Percentiles rank a stretch among this genome's conserved stretches.
Conservation (phyloP, 2,329 filamentous ascomycete species). For the Cladosporium sp. region DNA sequence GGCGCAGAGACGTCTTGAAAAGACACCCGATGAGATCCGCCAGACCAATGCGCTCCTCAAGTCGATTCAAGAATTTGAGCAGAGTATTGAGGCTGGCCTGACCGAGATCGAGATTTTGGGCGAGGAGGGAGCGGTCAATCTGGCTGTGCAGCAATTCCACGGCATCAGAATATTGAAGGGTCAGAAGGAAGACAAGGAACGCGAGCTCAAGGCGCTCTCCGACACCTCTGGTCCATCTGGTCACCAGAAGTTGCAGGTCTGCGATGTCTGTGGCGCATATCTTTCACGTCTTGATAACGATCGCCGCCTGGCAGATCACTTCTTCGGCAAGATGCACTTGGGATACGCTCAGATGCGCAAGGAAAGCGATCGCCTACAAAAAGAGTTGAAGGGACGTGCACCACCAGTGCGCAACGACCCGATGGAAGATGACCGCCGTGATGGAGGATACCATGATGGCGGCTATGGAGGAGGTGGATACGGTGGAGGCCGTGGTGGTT, state of each 20-base stretch:
- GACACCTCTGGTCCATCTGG: slow-evolving; percentile 92
- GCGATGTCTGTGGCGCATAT: slow-evolving; percentile 97
- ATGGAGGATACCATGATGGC: slow-evolving; percentile 37
- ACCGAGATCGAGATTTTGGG: slow-evolving; percentile 84
- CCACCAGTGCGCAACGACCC: slow-evolving; percentile 59
- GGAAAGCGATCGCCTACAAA: slow-evolving; percentile 82
- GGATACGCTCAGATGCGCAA: slow-evolving; percentile 98
- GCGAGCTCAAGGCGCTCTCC: slow-evolving; percentile 84
- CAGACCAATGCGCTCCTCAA: slow-evolving; percentile 91
- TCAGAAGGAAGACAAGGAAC: slow-evolving; percentile 79
- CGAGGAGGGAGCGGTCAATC: slow-evolving; percentile 76
- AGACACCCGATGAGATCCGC: slow-evolving; percentile 95
- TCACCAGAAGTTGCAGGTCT: slow-evolving; percentile 97
- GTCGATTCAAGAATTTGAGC: slow-evolving; percentile 76
- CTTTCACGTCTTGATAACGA: slow-evolving; percentile 92
- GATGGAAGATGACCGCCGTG: slow-evolving; percentile 42
- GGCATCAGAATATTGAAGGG: slow-evolving; percentile 78
- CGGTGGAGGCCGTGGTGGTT: slow-evolving; percentile 24
- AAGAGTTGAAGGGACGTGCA: slow-evolving; percentile 76
- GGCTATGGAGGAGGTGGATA: slow-evolving; percentile 44
- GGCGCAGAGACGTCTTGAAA: slow-evolving; percentile 87
- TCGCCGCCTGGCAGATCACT: slow-evolving; percentile 89
- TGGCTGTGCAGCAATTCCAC: slow-evolving; percentile 85
- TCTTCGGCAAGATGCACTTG: slow-evolving; percentile 99
- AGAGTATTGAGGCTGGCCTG: slow-evolving; percentile 78